Base-by-base conservation (phyloP, 805 yeast species). In the Ogataea salicorniae region DNA sequence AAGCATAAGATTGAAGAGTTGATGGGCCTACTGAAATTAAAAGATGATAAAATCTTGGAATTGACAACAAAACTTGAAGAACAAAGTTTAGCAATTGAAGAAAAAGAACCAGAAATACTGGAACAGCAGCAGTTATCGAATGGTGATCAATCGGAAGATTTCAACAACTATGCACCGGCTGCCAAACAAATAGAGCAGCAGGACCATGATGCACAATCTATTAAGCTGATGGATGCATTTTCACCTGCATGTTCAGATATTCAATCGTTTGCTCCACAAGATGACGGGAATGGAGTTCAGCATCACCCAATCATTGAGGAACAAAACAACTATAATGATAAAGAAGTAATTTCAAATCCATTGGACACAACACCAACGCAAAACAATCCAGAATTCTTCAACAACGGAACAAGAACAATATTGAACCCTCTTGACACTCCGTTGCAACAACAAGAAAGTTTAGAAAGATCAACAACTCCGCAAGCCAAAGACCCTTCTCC, bases 381-480 rank as follows among this genome's bases (percentile, higher is more conserved):
- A 9, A 26, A 1, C 31, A 26, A 26, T 26, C 31, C 31, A 9
- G 13, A 26, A 11, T 8, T 9, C 11, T 26, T 26, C 4, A 26
- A 9, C 11, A 26, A 26, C 31, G 31, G 6, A 1, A 23, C 13
- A 26, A 16, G 9, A 8, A 6, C 18, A 16, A 39, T 22, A 26
- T 35, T 60, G 20, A 56, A 61, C 43, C 64, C 64, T 17, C 43
- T 60, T 39, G 59, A 51, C 41, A 44, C 63, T 16, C 66, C 66
- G 9, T 16, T 45, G 6, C 46, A 49, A 22, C 63, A 60, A 37
- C 59, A 59, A 39, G 40, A 46, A 41, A 37, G 43, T 1, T 40
- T 57, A 13, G 59, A 55, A 31, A 51, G 44, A 36, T 42, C 37
- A 13, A 39, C 53, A 20, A 22, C 34, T 16, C 16, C 40, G 11